Base-by-base conservation (phyloP, 208 protist species). In the Lotmaria passim region DNA sequence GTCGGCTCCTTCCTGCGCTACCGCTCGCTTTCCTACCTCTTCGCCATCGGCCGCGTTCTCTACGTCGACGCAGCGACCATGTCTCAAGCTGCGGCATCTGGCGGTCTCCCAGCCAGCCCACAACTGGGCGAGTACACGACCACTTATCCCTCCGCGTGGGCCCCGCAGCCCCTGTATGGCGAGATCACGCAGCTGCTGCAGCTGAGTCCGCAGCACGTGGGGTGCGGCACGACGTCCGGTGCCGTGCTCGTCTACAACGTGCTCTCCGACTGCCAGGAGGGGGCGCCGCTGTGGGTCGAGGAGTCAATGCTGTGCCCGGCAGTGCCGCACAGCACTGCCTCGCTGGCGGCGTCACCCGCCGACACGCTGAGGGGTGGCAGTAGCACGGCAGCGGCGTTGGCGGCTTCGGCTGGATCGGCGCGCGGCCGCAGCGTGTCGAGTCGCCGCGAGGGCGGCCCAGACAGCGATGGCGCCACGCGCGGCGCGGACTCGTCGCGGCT, bases 171-270 rank as follows among this genome's bases (percentile, higher is more conserved):
- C 23, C 10, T 47, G 11, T 88, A 83, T 44, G 90, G 90, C 11
- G 81, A 89, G 2, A 61, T 95, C n/a, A 65, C 70, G 21, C 36
- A 34, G 44, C 75, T 95, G 31, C 41, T 76, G 39, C 83, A 91
- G 47, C 63, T 91, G 15, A 79, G 77, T 4, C 58, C 73, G 53
- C 85, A 95, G 34, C 75, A 85, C 60, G 47, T 93, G n/a, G 87
- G 76, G 2, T 92, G 85, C 68, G 87, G 82, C 48, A 92, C 86
- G 12, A 76, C 80, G 11, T 85, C 83, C 10, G 90, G 90, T 21
- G 87, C 90, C 19, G 61, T 95, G 3, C 58, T 93, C 23, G 85
- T 92, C 52, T 95, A 88, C 73, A 84, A 93, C 62, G 72, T 93
- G 0, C 69, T 93, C 33, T 84, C 81, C n/a, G 90, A 90, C 39